Conservation (phyloP, 1,284 basidiomycete genomes). For the Rhodotorula sp. region DNA sequence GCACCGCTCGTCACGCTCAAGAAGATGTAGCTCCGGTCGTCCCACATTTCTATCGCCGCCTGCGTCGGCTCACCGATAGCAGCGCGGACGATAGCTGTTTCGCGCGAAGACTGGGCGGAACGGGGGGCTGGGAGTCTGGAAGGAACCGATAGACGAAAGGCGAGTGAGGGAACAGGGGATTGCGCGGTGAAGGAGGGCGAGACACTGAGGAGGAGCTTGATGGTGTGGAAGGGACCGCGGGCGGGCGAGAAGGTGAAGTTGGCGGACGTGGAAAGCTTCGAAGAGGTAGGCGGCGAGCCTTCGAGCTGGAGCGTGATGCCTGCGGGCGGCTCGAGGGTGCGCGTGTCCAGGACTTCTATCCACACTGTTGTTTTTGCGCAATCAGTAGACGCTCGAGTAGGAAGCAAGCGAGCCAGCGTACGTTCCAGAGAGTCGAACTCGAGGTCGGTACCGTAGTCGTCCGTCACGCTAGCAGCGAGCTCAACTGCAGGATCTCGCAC, state of each 20-base stretch:
- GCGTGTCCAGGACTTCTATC: not conserved
- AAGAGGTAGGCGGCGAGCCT: not conserved
- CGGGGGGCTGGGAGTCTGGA: not conserved
- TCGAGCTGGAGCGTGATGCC: constrained; percentile 5
- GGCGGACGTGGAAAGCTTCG: not conserved
- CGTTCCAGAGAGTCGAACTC: constrained; percentile 29
- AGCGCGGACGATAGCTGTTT: not conserved
- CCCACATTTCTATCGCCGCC: constrained; percentile 12
- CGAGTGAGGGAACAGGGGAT: not conserved
- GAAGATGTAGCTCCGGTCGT: constrained; percentile 23
- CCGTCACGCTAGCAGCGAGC: constrained; percentile 27
- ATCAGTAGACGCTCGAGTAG: not conserved
- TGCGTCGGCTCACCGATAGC: constrained; percentile 14
- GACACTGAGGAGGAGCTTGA: constrained; percentile 9
- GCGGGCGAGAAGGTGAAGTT: constrained; percentile 19
- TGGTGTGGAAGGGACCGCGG: constrained; percentile 24
- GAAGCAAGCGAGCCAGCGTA: not conserved
- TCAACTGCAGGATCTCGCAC: constrained; percentile 14
- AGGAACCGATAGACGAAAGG: constrained; percentile 18
- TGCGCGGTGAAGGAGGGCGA: accelerated
- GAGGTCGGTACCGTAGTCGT: constrained; percentile 37
- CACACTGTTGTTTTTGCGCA: constrained; percentile 3
- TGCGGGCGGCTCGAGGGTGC: not conserved
- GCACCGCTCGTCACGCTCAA: constrained; percentile 25
- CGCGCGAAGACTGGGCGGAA: not conserved